Evolutionary conservation across 2,329 filamentous ascomycete species (phyloP).

Genomic region (Endoconidiophora polonica): DNA sequence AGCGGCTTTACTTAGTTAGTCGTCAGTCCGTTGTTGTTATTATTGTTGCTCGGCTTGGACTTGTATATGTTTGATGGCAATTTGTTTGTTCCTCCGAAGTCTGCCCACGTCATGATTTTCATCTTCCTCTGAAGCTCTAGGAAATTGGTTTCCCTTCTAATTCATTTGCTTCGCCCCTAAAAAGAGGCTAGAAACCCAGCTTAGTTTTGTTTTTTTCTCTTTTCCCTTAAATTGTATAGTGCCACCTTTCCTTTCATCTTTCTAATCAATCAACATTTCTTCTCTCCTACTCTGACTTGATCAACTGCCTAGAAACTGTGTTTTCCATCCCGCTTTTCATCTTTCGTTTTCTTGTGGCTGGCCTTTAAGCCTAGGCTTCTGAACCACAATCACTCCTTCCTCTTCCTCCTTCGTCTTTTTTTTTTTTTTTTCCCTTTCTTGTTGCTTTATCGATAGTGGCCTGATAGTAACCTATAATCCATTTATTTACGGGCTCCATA

Average conservation of each 20-base stretch:
- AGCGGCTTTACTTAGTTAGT: neutral
- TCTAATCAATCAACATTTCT: conserved; percentile 1
- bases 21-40: too few relatives aligned
- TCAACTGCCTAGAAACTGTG: neutral
- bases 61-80: too few relatives aligned
- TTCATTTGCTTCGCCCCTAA: neutral
- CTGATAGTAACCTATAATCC: neutral
- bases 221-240: neutral
- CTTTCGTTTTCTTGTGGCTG: too few relatives aligned
- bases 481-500: neutral
- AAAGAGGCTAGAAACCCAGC: neutral
- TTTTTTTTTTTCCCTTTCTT: conserved; percentile 2
- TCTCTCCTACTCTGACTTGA: conserved; percentile 1
- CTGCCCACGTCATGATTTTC: too few relatives aligned
- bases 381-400: neutral
- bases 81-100: too few relatives aligned
- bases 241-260: neutral
- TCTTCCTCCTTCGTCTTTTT: neutral
- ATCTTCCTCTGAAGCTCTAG: neutral
- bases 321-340: too few relatives aligned
- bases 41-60: too few relatives aligned
- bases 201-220: conserved; percentile 5
- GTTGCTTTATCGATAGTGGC: neutral
- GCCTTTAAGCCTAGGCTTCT: too few relatives aligned
- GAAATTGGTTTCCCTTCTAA: neutral